Evolutionary conservation across 768 basidiomycete genomes (phyloP).

Genomic region (Leccinellum rugosiceps): DNA sequence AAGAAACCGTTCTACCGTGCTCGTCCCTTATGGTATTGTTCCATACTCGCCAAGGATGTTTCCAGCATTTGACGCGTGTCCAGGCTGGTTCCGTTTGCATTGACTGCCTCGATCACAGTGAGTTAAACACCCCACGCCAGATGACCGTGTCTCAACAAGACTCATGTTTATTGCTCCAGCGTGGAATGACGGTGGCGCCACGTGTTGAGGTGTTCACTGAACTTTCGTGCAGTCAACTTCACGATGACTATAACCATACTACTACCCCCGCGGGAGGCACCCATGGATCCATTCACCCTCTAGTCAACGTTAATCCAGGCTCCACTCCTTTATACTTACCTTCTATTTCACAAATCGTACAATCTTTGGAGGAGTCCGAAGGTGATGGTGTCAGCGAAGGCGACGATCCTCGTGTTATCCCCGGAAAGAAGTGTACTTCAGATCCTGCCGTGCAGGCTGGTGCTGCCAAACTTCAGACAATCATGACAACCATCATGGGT

Average conservation of each 20-base stretch:
- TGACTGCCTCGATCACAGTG: constrained; percentile 66
- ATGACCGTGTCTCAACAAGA: background rate
- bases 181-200: constrained; percentile 76
- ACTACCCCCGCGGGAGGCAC: background rate
- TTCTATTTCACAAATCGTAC: background rate
- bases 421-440: constrained; percentile 38
- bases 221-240: constrained; percentile 63
- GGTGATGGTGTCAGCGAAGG: constrained; percentile 32
- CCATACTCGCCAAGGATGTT: background rate
- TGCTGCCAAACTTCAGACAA: constrained; percentile 72
- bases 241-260: constrained; percentile 42
- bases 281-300: constrained; percentile 2
- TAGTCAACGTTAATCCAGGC: constrained; percentile 5
- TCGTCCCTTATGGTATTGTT: constrained; percentile 43
- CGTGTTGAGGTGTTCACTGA: constrained; percentile 79
- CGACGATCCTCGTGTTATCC: constrained; percentile 38
- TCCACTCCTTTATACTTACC: constrained; percentile 12
- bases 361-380: constrained; percentile 15
- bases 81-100: constrained; percentile 72
- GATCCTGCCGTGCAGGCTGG: constrained; percentile 62
- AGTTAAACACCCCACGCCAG: constrained; percentile 18
- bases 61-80: constrained; percentile 4
- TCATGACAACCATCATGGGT: constrained; percentile 76
- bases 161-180: constrained; percentile 40
- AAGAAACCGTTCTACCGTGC: constrained; percentile 51